phyloP scores from a whole-genome alignment of 352 stramenopile species.

The Globisporangium cystogenes region DNA sequence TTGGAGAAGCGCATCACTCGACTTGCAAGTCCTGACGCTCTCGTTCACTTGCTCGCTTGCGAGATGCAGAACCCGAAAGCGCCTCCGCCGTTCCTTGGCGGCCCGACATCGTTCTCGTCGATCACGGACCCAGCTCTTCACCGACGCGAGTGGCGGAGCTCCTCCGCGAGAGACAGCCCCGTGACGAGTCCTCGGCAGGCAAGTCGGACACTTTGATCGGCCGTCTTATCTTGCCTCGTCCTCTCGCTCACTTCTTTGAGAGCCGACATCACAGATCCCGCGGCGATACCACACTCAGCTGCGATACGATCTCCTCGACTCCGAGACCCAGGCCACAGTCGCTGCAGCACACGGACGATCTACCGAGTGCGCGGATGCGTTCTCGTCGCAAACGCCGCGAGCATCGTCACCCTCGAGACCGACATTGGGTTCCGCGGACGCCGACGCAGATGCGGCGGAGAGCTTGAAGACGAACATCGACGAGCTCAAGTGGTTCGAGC shows the following conservation, averaged over 20 bases:
- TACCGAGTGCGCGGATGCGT: background rate
- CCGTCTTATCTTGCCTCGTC: background rate
- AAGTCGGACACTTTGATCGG: background rate
- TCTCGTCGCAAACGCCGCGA: background rate
- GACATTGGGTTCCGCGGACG: background rate
- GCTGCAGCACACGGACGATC: background rate
- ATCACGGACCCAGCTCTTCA: conserved; percentile 55
- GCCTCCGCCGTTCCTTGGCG: conserved; percentile 1
- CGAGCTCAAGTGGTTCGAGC: conserved; percentile 69
- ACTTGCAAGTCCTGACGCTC: too few relatives aligned
- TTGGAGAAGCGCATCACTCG: too few relatives aligned
- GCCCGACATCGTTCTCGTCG: conserved; percentile 35
- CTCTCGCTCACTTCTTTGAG: background rate
- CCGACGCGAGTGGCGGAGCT: conserved; percentile 43
- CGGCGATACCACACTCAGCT: conserved; percentile 28
- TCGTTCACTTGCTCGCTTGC: background rate
- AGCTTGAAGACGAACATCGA: conserved; percentile 36
- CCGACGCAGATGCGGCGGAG: conserved; percentile 2
- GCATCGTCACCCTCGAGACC: background rate
- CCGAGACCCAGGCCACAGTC: conserved; percentile 2
- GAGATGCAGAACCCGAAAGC: conserved; percentile 7
- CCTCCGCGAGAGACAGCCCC: conserved; percentile 18
- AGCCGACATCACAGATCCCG: conserved; percentile 21
- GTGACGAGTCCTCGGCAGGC: conserved; percentile 29
- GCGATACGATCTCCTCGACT: conserved; percentile 24